These are phyloP conservation scores for Adansonia grandidieri DNA, from an alignment of 441 rosid genomes.

Conservation along the genomic window DNA sequence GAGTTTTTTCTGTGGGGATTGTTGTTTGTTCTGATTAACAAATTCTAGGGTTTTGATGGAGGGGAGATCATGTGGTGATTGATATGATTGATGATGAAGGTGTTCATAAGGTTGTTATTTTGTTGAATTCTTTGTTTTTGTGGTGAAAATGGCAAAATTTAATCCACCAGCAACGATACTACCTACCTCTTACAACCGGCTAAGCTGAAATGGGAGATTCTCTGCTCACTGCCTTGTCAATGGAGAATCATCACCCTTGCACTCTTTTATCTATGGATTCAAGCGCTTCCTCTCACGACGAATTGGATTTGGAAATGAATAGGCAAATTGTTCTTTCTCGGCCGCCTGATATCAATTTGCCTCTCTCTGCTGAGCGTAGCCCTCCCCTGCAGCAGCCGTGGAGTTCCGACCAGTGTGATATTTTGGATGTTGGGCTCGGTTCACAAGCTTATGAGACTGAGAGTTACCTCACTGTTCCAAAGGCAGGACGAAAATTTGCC, in stretches of 20 bases:
- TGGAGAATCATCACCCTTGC: constrained; percentile 71
- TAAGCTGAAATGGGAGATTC: constrained; percentile 58
- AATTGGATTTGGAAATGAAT: constrained; percentile 64
- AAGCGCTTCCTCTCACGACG: constrained; percentile 63
- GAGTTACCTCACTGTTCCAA: constrained; percentile 48
- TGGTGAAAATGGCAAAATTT: constrained; percentile 32
- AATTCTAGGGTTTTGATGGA: constrained; percentile 52
- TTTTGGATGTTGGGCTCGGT: constrained; percentile 62
- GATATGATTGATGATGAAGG: constrained; percentile 40
- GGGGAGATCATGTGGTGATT: constrained; percentile 53
- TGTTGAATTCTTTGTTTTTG: constrained; percentile 40
- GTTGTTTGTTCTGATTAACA: constrained; percentile 34
- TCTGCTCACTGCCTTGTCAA: constrained; percentile 56
- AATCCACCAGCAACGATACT: constrained; percentile 35
- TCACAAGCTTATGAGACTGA: constrained; percentile 60
- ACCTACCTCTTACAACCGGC: constrained; percentile 19
- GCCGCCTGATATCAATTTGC: constrained; percentile 76
- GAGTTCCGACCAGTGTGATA: constrained; percentile 56
- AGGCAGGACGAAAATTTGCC: constrained; percentile 57
- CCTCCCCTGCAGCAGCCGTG: constrained; percentile 52
- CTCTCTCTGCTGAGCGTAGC: constrained; percentile 59
- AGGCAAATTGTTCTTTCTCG: constrained; percentile 56
- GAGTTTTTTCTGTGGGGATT: constrained; percentile 34
- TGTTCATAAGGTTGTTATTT: constrained; percentile 44
- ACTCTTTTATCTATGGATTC: constrained; percentile 75